phyloP scores from a whole-genome alignment of 2,329 filamentous ascomycete genomes.

The Alternaria arbusti region DNA sequence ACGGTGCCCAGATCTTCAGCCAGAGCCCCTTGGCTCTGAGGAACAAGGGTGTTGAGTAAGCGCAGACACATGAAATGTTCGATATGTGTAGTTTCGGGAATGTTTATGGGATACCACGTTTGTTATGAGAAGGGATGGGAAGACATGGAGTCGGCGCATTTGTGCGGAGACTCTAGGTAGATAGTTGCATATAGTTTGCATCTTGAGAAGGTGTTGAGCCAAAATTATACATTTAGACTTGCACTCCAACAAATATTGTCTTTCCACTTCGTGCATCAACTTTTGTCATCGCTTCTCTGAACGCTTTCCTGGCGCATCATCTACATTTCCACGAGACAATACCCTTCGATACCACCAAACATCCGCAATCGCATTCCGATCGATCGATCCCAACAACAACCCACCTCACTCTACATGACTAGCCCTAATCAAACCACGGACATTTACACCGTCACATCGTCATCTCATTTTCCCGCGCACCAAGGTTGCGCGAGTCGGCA shows the following conservation, averaged over 20 bases:
- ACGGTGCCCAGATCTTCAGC: slow-evolving; percentile 65
- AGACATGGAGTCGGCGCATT: slow-evolving; percentile 11
- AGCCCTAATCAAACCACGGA: neutral
- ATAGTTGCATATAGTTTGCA: slow-evolving; percentile 5
- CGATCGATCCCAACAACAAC: neutral
- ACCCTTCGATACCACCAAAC: neutral
- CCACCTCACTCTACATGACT: neutral
- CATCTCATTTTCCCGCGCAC: neutral
- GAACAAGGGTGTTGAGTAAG: slow-evolving; percentile 30
- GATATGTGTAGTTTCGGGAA: slow-evolving; percentile 17
- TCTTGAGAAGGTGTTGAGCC: neutral
- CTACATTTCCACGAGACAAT: neutral
- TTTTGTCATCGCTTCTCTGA: neutral
- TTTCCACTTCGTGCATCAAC: neutral
- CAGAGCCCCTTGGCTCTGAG: slow-evolving; percentile 48
- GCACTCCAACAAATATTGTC: neutral
- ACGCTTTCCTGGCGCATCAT: neutral
- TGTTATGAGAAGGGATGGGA: slow-evolving; percentile 8
- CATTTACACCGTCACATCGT: neutral
- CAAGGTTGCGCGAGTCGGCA: neutral
- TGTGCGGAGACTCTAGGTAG: slow-evolving; percentile 8
- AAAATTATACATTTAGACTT: neutral
- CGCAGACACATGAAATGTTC: slow-evolving; percentile 12
- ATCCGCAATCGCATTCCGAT: neutral
- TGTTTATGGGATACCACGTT: slow-evolving; percentile 22